Percentiles rank a stretch among this genome's conserved stretches.
Evolutionary conservation across 495 filamentous ascomycete genomes (phyloP).

Genomic region (Trichoderma gamsii): DNA sequence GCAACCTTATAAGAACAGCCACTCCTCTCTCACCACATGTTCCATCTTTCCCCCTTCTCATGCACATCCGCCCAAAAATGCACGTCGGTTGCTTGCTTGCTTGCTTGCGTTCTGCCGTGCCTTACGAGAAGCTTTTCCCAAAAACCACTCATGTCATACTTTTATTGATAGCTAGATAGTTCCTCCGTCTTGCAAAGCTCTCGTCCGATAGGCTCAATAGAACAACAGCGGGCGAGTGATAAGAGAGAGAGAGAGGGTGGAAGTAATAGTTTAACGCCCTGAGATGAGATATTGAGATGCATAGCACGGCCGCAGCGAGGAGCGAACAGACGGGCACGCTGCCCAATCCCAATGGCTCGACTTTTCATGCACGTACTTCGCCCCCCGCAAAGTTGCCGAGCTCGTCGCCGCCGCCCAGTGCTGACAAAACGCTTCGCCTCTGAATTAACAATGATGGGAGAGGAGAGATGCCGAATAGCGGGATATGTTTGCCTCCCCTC

Average conservation of each 20-base stretch:
- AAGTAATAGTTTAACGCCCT: neutral
- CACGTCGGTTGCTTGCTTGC: neutral
- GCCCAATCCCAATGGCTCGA: neutral
- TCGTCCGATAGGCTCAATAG: neutral
- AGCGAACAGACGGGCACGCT: neutral
- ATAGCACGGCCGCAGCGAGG: neutral
- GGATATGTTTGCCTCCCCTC: neutral
- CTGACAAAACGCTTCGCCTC: neutral
- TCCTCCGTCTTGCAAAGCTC: neutral
- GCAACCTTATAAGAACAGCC: conserved; percentile 11
- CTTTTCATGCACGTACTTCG: conserved; percentile 9
- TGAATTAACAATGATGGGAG: neutral
- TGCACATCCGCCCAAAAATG: conserved; percentile 12
- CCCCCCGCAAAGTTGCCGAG: conserved; percentile 4
- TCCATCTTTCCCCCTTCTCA: conserved; percentile 5
- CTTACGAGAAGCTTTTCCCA: neutral
- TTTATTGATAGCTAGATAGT: neutral
- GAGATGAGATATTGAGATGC: neutral
- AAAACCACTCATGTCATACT: neutral
- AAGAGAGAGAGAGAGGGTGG: neutral
- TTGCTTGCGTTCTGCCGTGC: neutral
- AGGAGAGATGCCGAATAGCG: neutral
- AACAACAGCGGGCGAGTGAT: too few relatives aligned
- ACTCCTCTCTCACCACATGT: conserved; percentile 13
- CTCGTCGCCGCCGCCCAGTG: neutral